Conservation (phyloP, 108 stramenopile species). For the Skeletonema grethae region DNA sequence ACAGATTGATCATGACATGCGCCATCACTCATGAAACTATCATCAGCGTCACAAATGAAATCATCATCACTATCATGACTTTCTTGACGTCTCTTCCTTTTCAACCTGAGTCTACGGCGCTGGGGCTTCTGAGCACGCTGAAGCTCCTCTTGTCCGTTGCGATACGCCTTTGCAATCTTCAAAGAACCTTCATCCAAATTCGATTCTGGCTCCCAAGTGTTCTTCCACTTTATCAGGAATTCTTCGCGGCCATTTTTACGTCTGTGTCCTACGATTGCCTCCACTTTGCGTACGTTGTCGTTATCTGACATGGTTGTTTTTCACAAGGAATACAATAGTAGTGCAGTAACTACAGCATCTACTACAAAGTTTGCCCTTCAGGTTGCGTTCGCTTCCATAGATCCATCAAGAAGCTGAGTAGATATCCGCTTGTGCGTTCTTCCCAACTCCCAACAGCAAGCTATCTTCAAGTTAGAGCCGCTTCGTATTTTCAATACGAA, state of each 20-base stretch:
- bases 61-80: background rate
- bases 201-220: background rate
- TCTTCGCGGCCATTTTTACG: background rate
- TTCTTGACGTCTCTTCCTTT: background rate
- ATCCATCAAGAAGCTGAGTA: too few relatives aligned
- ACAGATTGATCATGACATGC: background rate
- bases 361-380: too few relatives aligned
- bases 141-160: constrained; percentile 6
- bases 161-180: background rate
- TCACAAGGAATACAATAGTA: too few relatives aligned
- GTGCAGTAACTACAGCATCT: too few relatives aligned
- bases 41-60: background rate
- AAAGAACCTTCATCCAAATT: background rate
- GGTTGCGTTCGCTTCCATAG: too few relatives aligned
- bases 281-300: background rate
- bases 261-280: background rate
- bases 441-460: too few relatives aligned
- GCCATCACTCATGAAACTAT: background rate
- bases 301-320: background rate
- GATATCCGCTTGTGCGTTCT: too few relatives aligned
- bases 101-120: background rate
- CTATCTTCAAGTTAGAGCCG: too few relatives aligned
- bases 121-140: background rate
- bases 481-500: too few relatives aligned
- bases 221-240: background rate